A percentile compares a stretch with the other conserved stretches of the same genome.
Evolutionary conservation across 345 rosid species (phyloP).

Genomic region (Corchorus capsularis): DNA sequence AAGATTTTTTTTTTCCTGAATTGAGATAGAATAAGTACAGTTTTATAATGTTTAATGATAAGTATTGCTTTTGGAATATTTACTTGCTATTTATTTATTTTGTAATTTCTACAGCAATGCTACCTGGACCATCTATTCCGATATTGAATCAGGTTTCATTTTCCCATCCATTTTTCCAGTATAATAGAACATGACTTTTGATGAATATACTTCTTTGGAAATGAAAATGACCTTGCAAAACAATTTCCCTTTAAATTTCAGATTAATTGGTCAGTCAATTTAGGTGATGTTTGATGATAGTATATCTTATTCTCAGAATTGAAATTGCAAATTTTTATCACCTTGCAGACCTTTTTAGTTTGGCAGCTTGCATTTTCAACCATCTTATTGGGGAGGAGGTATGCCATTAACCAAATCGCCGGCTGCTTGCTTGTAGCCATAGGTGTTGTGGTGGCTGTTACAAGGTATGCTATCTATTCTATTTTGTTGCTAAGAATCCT

Average conservation of each 20-base stretch:
- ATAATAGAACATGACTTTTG: background rate
- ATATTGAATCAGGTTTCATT: slow-evolving; percentile 70
- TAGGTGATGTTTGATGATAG: slow-evolving; percentile 1
- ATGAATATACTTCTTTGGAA: slow-evolving; percentile 12
- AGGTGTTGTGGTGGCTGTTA: slow-evolving; percentile 78
- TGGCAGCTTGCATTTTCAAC: slow-evolving; percentile 79
- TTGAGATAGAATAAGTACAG: background rate
- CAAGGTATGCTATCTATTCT: slow-evolving; percentile 46
- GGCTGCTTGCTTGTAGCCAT: slow-evolving; percentile 84
- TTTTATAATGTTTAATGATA: background rate
- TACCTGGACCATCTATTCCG: slow-evolving; percentile 93
- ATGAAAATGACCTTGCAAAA: background rate
- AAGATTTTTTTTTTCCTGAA: background rate
- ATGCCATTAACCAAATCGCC: slow-evolving; percentile 54
- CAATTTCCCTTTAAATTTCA: background rate
- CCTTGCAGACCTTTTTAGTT: slow-evolving; percentile 75
- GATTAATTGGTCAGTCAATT: slow-evolving; percentile 3
- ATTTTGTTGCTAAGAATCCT: background rate
- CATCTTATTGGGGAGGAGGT: slow-evolving; percentile 61
- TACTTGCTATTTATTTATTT: slow-evolving; percentile 25
- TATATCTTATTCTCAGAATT: background rate
- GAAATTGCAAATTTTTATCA: slow-evolving; percentile 10
- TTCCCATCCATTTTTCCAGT: background rate
- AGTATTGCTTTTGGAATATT: background rate
- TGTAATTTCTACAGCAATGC: slow-evolving; percentile 57